Evolutionary conservation across 768 basidiomycete genomes (phyloP), one percentile per base, ranked within the genome.

Genomic region (Phylloporus sp.): DNA sequence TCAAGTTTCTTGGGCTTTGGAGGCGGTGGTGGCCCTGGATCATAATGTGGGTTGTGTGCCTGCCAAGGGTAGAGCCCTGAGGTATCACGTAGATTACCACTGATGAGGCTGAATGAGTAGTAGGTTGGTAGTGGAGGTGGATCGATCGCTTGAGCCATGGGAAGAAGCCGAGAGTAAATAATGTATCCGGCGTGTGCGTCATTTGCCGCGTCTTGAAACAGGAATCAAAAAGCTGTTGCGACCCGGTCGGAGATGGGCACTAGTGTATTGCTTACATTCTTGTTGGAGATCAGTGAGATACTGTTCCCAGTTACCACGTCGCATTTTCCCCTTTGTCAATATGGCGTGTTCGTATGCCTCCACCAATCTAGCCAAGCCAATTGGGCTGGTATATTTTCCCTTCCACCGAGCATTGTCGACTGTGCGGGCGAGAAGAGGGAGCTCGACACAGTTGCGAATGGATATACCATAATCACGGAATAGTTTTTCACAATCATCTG

Each of bases 371-470:
- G 84, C 73, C 9, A 90, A 73, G 15, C 85, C 83, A 29, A 90
- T 73, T 9, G 74, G 69, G 5, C 58, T 48, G n/a, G 63, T 71
- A 55, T 86, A 89, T 48, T 70, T 76, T 32, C 86, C 87, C 64
- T 84, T 82, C 86, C 87, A 90, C 24, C 72, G 74, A 6, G 67
- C 67, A 52, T 84, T 83, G 58, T 90, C 88, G 35, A 80, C 84
- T 0, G 79, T 78, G 26, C 80, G 75, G 14, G 86, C 86, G 18
- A 90, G 70, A 6, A 85, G 70, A 34, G 80, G 74, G 8, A 90
- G 71, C 57, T 90, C 88, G 15, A 88, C 81, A 49, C 69, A 84
- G 67, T 69, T 77, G 67, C 59, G 69, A 49, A 57, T 71, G 53
- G 62, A 67, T 29, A 70, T 69, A 60, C 59, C 72, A 56, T 47